phyloP scores from a whole-genome alignment of 2,329 filamentous ascomycete genomes.

The Exophiala bonariae region DNA sequence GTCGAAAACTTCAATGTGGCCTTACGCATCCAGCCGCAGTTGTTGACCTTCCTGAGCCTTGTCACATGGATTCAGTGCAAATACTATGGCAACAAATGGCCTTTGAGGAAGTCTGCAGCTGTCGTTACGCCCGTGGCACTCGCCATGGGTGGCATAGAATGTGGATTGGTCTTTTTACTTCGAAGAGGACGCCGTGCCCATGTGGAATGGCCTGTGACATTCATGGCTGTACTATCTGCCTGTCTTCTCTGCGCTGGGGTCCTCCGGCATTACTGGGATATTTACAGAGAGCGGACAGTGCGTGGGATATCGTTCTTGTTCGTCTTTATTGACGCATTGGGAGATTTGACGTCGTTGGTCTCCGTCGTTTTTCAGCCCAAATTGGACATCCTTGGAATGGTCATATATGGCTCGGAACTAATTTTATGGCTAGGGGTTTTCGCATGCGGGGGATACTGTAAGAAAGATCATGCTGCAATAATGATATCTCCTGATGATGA shows the following conservation, averaged over 20 bases:
- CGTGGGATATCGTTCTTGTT: conserved; percentile 72
- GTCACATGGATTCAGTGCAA: conserved; percentile 58
- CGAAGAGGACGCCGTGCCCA: conserved; percentile 45
- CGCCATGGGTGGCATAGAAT: conserved; percentile 61
- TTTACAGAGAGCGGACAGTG: conserved; percentile 65
- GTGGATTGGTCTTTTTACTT: conserved; percentile 59
- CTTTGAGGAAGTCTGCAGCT: conserved; percentile 47
- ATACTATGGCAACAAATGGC: conserved; percentile 59
- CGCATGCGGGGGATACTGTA: conserved; percentile 62
- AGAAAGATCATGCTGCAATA: neutral
- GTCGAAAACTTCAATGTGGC: conserved; percentile 55
- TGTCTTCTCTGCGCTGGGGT: conserved; percentile 65
- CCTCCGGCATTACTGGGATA: conserved; percentile 68
- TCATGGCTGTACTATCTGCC: conserved; percentile 68
- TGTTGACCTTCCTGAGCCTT: conserved; percentile 53
- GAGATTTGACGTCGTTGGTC: conserved; percentile 66
- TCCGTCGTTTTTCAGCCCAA: conserved; percentile 63
- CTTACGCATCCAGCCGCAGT: conserved; percentile 56
- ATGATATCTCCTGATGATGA: conserved; percentile 4
- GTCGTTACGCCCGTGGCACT: conserved; percentile 54
- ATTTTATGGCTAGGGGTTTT: conserved; percentile 68
- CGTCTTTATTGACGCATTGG: conserved; percentile 67
- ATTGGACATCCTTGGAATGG: conserved; percentile 62
- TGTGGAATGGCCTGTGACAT: conserved; percentile 60
- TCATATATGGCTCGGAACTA: conserved; percentile 68